phyloP scores from a whole-genome alignment of 179 eudicot genomes.

The Silene coronaria region DNA sequence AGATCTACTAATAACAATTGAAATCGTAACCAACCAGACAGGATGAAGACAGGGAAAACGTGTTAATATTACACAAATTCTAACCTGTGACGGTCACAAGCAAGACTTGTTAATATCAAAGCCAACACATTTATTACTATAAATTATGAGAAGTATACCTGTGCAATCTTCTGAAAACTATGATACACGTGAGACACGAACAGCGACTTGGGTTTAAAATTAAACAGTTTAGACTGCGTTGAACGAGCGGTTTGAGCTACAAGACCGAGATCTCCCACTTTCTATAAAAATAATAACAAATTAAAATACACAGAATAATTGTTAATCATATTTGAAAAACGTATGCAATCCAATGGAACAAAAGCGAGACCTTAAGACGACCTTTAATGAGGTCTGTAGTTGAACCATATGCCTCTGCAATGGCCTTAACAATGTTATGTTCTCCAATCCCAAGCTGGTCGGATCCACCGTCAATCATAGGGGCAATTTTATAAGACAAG shows the following conservation, averaged over 20 bases:
- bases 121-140: too few species aligned
- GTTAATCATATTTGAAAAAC: too few species aligned
- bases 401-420: slow-evolving; percentile 1
- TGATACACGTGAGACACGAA: background rate
- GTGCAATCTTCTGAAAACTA: slow-evolving; percentile 9
- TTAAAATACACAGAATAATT: too few species aligned
- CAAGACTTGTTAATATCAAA: too few species aligned
- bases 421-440: background rate
- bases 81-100: too few species aligned
- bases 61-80: too few species aligned
- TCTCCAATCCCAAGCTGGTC: slow-evolving; percentile 19
- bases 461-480: background rate
- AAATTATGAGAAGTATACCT: too few species aligned
- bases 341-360: background rate
- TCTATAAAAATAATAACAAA: background rate
- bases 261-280: slow-evolving; percentile 13
- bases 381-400: background rate
- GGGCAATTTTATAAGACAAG: background rate
- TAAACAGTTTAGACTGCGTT: background rate
- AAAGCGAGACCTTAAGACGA: background rate
- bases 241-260: slow-evolving; percentile 2
- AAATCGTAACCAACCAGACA: background rate
- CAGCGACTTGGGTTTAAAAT: slow-evolving; percentile 1
- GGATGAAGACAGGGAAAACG: too few species aligned
- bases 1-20: background rate